Percentiles rank a stretch among this genome's conserved stretches.
phyloP scores from a whole-genome alignment of 1,284 basidiomycete species.

The Cryptococcus sp. region DNA sequence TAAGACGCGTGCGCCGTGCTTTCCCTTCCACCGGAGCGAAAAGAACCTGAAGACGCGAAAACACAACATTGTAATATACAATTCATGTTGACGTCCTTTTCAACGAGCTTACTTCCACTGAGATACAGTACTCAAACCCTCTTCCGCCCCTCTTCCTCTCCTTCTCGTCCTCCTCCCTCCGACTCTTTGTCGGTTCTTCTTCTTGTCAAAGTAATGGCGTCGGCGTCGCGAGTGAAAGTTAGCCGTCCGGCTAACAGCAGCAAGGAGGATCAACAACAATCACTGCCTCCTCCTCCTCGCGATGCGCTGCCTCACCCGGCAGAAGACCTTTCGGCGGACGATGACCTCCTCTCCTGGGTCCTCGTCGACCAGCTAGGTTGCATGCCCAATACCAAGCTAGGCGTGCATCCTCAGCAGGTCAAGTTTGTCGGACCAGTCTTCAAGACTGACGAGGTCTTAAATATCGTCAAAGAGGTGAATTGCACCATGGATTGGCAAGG shows the following conservation, averaged over 20 bases:
- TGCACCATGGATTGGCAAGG: not conserved
- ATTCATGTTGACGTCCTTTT: slow-evolving; percentile 1
- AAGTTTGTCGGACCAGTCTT: slow-evolving; percentile 44
- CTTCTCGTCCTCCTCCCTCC: not conserved
- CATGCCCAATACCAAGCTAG: slow-evolving; percentile 42
- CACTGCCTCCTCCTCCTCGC: not conserved
- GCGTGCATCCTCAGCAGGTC: slow-evolving; percentile 51
- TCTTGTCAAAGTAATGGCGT: no score
- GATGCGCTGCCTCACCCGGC: slow-evolving; percentile 38
- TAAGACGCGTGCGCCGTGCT: no score
- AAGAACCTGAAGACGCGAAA: no score
- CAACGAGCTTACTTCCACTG: not conserved
- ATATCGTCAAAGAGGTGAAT: slow-evolving; percentile 41
- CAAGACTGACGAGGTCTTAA: slow-evolving; percentile 39
- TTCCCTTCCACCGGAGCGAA: no score
- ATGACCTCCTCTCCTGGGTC: slow-evolving; percentile 51
- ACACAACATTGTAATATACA: not conserved
- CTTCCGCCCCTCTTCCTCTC: not conserved
- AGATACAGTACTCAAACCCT: no score
- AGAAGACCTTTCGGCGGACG: slow-evolving; percentile 49
- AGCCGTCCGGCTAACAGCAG: not conserved
- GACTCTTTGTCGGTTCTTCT: no score
- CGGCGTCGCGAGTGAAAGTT: not conserved
- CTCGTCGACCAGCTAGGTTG: slow-evolving; percentile 50
- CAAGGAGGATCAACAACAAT: not conserved